Evolutionary conservation across 2,329 filamentous ascomycete species (phyloP).

Genomic region (Epichloe gansuensis): DNA sequence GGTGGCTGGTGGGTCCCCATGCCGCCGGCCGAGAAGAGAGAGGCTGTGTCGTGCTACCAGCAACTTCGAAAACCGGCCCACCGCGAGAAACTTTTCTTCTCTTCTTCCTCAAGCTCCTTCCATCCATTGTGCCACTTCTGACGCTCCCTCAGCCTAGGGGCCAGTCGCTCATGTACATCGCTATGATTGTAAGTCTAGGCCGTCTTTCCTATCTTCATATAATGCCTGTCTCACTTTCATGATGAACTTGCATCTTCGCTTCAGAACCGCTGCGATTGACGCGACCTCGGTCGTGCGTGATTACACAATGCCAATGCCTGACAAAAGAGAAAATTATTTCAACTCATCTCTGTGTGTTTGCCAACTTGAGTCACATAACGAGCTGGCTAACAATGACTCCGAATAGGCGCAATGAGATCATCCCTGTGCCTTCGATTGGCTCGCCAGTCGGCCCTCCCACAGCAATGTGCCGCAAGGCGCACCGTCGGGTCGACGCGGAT

Average conservation of each 20-base stretch:
- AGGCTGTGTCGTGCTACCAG: neutral
- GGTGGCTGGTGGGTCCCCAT: conserved; percentile 10
- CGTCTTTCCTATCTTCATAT: neutral
- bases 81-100: neutral
- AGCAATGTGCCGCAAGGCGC: conserved; percentile 1
- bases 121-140: neutral
- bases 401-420: conserved; percentile 23
- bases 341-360: conserved; percentile 4
- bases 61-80: neutral
- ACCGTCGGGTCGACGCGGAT: neutral
- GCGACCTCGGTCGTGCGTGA: conserved; percentile 31
- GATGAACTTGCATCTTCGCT: conserved; percentile 32
- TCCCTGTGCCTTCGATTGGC: conserved; percentile 24
- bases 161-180: conserved; percentile 10
- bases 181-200: conserved; percentile 25
- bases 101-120: neutral
- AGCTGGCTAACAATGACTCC: conserved; percentile 5
- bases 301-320: conserved; percentile 29
- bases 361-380: neutral
- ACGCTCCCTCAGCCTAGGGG: neutral
- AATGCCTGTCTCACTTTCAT: conserved; percentile 13
- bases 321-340: conserved; percentile 7
- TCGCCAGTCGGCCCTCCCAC: conserved; percentile 13
- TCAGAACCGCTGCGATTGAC: conserved; percentile 40
- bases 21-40: no score